Percentiles rank a stretch among this genome's conserved stretches.
Conservation (phyloP, 805 yeast species). For the Yarrowia hollandica region DNA sequence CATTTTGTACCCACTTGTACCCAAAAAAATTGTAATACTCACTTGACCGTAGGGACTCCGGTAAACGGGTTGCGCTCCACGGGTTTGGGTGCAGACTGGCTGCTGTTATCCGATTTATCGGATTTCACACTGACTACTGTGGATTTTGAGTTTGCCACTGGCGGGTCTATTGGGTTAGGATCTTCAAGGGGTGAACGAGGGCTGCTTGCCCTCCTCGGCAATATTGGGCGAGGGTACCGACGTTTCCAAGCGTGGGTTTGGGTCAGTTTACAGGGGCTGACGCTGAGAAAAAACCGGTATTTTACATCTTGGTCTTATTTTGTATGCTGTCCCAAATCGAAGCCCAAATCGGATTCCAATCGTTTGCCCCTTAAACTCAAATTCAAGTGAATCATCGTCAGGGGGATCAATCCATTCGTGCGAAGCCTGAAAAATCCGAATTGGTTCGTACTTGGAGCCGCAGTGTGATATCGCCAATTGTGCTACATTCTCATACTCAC, state of each 20-base stretch:
- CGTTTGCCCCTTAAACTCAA: constrained; percentile 24
- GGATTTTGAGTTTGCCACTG: constrained; percentile 1
- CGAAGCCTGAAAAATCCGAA: no score
- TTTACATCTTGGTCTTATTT: neutral
- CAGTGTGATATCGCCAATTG: no score
- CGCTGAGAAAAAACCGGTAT: neutral
- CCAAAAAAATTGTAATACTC: neutral
- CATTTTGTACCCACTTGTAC: neutral
- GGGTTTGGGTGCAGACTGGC: neutral
- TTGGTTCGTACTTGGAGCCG: no score
- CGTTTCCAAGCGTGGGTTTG: no score
- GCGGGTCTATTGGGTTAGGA: constrained; percentile 28
- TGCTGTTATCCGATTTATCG: constrained; percentile 11
- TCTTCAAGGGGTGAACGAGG: constrained; percentile 25
- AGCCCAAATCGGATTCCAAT: neutral
- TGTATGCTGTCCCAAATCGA: neutral
- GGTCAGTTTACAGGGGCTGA: neutral
- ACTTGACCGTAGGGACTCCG: neutral
- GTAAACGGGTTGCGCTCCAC: constrained; percentile 9
- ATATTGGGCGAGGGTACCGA: neutral
- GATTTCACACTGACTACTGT: constrained; percentile 22
- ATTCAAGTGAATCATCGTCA: no score
- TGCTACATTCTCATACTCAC: neutral
- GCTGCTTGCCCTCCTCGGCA: constrained; percentile 10
- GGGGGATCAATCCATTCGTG: no score